Conservation (phyloP, 1,284 basidiomycete genomes). For the Stygiomarasmius scandens region DNA sequence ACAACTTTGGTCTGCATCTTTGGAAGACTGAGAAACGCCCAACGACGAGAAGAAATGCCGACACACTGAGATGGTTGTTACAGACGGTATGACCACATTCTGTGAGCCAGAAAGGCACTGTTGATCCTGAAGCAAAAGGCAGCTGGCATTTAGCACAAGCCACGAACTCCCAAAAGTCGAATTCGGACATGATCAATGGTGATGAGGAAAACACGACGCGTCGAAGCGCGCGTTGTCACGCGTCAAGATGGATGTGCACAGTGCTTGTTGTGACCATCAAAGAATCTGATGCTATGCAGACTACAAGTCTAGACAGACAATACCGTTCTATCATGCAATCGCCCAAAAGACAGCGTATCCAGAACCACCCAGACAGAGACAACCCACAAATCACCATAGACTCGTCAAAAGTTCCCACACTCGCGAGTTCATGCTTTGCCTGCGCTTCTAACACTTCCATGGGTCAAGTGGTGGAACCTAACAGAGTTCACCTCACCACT, state of each 20-base stretch:
- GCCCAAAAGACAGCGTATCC: too few relatives aligned
- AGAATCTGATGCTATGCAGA: too few relatives aligned
- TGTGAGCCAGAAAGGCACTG: constrained; percentile 81
- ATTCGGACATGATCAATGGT: constrained; percentile 36
- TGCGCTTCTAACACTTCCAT: neutral
- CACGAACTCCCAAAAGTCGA: constrained; percentile 81
- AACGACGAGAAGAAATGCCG: neutral
- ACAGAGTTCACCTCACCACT: neutral
- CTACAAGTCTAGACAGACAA: too few relatives aligned
- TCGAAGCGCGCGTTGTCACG: too few relatives aligned
- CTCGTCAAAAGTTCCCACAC: too few relatives aligned
- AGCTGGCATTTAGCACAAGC: constrained; percentile 68
- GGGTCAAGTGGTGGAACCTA: neutral
- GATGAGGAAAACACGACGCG: too few relatives aligned
- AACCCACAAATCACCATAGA: too few relatives aligned
- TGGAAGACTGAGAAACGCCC: neutral
- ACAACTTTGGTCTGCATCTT: constrained; percentile 74
- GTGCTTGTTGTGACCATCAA: too few relatives aligned
- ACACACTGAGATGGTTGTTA: constrained; percentile 79
- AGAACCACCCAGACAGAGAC: too few relatives aligned
- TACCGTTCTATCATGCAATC: too few relatives aligned
- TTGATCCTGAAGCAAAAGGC: constrained; percentile 55
- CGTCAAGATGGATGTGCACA: too few relatives aligned
- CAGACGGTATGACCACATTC: constrained; percentile 83
- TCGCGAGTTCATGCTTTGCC: too few relatives aligned